Evolutionary conservation across 331 rosid species (phyloP), one percentile per base, ranked within the genome.

Genomic region (Quercus tomentella): DNA sequence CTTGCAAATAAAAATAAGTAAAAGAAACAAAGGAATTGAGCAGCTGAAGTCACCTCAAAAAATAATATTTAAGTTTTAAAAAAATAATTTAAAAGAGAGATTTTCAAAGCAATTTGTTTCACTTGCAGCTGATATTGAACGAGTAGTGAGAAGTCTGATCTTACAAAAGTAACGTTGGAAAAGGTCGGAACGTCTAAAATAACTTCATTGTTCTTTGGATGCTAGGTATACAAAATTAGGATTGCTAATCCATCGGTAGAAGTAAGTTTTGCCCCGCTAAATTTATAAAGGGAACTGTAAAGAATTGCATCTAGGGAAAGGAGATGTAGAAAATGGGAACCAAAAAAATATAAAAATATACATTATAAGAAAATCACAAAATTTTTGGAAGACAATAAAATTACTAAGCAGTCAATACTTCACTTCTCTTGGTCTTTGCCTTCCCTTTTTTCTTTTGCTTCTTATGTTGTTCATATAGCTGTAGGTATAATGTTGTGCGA

Each of bases 401-500:
- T 67, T 45, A 81, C 63, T 6, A 20, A 61, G 68, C 74, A 73
- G 41, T 58, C 66, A 69, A 57, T 9, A 67, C 75, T 56, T 0
- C 23, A 23, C 49, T 76, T 25, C 30, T 57, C 17, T 2, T 60
- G 55, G 71, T 45, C 60, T 87, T 80, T 82, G 82, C 77, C 67
- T 63, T 78, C 57, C 45, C 52, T 82, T 80, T 76, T 74, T 54
- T 78, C 91, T 86, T 89, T 70, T 89, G 91, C 78, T 81, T 84
- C 88, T 91, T 89, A 41, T 90, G 89, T 86, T 86, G 92, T 77
- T 93, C 88, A 56, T 86, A 90, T 43, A 89, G 86, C 87, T 89
- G 85, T 8, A 93, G 84, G 45, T 88, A 85, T 56, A 77, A 79
- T 4, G 85, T 22, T 25, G 90, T 87, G 70, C 71, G 85, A 35